A percentile compares a stretch with the other conserved stretches of the same genome.
Evolutionary conservation across 140 eudicot species (phyloP).

Genomic region (Anethum foeniculum): DNA sequence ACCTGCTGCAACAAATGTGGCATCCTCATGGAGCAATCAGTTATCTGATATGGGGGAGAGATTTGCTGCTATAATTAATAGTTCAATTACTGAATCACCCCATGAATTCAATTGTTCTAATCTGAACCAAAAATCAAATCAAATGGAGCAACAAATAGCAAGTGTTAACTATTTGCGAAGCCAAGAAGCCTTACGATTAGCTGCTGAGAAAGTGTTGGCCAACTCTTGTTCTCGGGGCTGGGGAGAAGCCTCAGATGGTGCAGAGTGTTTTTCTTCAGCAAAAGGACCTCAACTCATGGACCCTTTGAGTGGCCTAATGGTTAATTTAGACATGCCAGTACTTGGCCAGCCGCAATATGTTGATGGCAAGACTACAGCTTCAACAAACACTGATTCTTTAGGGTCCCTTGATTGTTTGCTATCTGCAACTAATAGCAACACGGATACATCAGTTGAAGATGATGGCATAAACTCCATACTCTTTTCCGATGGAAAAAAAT

Average conservation of each 20-base stretch:
- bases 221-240: not conserved
- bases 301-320: constrained; percentile 19
- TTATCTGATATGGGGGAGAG: not conserved
- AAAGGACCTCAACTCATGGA: constrained; percentile 1
- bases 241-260: not conserved
- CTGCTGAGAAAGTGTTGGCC: constrained; percentile 1
- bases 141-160: not conserved
- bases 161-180: not conserved
- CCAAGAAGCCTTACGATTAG: constrained; percentile 3
- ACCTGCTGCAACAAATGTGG: constrained; percentile 3
- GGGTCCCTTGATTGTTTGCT: constrained; percentile 55
- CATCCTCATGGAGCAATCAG: constrained; percentile 8
- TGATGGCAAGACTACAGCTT: not conserved
- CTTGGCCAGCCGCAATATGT: constrained; percentile 1
- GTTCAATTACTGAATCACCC: not conserved
- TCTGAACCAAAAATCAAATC: constrained; percentile 1
- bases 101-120: not conserved
- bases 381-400: constrained; percentile 24
- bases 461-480: constrained; percentile 42
- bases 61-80: not conserved
- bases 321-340: constrained; percentile 10
- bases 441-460: constrained; percentile 40
- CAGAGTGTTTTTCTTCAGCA: not conserved
- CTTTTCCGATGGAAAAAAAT: constrained; percentile 18
- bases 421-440: constrained; percentile 23